Conservation (phyloP, 2,329 filamentous ascomycete species). For the Trichoderma harzianum region DNA sequence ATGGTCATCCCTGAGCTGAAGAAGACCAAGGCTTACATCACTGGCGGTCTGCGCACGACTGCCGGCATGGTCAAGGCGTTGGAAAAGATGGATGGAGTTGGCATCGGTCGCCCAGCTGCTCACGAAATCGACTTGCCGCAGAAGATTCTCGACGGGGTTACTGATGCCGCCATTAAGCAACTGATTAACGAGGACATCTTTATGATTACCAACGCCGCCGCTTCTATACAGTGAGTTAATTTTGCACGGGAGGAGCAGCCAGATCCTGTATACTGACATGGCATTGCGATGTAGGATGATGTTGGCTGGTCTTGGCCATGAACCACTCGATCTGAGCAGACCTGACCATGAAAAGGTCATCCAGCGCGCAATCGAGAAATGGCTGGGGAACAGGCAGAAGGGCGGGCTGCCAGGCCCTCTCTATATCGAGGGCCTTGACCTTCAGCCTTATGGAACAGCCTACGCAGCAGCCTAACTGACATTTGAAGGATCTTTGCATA, state of each 20-base stretch:
- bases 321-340: constrained; percentile 57
- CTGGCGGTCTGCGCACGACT: constrained; percentile 54
- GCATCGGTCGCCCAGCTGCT: constrained; percentile 43
- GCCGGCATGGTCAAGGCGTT: constrained; percentile 58
- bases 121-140: constrained; percentile 28
- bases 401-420: constrained; percentile 22
- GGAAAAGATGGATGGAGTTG: constrained; percentile 56
- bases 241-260: no score
- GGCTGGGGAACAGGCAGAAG: constrained; percentile 31
- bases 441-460: constrained; percentile 33
- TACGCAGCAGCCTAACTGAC: constrained; percentile 14
- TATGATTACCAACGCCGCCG: constrained; percentile 29
- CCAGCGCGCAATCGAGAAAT: constrained; percentile 29
- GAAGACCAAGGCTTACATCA: constrained; percentile 57
- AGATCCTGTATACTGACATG: constrained; percentile 1
- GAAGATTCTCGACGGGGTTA: constrained; percentile 28
- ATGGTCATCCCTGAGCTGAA: constrained; percentile 41
- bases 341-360: constrained; percentile 33
- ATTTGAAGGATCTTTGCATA: neutral
- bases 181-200: constrained; percentile 52
- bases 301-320: constrained; percentile 38
- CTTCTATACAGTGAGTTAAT: constrained; percentile 35
- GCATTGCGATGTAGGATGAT: constrained; percentile 25
- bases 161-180: constrained; percentile 46
- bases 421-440: constrained; percentile 30